These are phyloP conservation scores for Coniochaeta hoffmannii DNA, from an alignment of 2,329 filamentous ascomycete genomes.

Conservation along the genomic window DNA sequence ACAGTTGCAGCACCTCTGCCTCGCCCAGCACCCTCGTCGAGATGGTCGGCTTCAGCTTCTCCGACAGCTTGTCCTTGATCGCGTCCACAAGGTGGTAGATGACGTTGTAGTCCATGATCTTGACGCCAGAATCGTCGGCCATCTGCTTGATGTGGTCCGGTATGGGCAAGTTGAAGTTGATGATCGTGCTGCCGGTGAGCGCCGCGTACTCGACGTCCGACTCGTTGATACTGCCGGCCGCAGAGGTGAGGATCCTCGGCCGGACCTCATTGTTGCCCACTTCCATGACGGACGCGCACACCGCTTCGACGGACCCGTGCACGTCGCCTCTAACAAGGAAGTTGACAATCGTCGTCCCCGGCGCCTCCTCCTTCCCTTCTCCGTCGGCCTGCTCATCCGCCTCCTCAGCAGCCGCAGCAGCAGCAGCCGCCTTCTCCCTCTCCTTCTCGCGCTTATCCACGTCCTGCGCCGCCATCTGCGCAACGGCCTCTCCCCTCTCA, in stretches of 20 bases:
- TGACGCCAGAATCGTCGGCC: slow-evolving; percentile 65
- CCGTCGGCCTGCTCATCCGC: slow-evolving; percentile 26
- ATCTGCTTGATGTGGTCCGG: slow-evolving; percentile 59
- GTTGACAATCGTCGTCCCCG: slow-evolving; percentile 51
- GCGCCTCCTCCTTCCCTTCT: slow-evolving; percentile 25
- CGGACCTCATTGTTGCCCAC: slow-evolving; percentile 81
- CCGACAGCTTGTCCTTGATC: slow-evolving; percentile 59
- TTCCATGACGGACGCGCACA: slow-evolving; percentile 66
- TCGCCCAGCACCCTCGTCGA: slow-evolving; percentile 72
- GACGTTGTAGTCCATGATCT: slow-evolving; percentile 76
- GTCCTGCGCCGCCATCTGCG: slow-evolving; percentile 69
- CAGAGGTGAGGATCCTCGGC: slow-evolving; percentile 67
- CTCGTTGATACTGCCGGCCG: slow-evolving; percentile 72
- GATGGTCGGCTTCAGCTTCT: slow-evolving; percentile 59
- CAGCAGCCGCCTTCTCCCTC: slow-evolving; percentile 30
- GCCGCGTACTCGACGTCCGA: slow-evolving; percentile 86
- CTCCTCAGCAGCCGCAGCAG: slow-evolving; percentile 28
- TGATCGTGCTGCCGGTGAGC: slow-evolving; percentile 64
- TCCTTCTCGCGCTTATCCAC: slow-evolving; percentile 53
- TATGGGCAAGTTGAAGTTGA: slow-evolving; percentile 78
- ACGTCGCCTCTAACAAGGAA: slow-evolving; percentile 93
- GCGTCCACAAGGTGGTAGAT: slow-evolving; percentile 77
- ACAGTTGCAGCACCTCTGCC: slow-evolving; percentile 76
- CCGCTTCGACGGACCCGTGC: slow-evolving; percentile 86
- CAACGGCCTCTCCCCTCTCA: slow-evolving; percentile 68